Evolutionary conservation across 208 protist species (phyloP).

Genomic region (Acanthamoeba castellanii): DNA sequence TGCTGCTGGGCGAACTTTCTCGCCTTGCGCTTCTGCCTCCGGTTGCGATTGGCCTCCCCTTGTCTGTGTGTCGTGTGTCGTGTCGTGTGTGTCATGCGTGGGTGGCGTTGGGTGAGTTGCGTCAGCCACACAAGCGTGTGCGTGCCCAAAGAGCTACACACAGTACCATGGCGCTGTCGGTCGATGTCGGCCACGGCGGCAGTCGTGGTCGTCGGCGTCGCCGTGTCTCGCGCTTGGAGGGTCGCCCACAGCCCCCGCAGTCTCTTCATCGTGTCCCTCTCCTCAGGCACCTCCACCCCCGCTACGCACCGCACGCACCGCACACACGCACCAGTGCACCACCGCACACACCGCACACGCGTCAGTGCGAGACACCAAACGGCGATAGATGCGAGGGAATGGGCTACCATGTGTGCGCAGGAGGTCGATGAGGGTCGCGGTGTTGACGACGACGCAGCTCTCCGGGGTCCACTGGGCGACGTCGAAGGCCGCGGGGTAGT

Average conservation of each 20-base stretch:
- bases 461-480: not conserved
- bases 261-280: not conserved
- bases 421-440: not conserved
- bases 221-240: not conserved
- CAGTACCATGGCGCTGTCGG: not conserved
- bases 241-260: not conserved
- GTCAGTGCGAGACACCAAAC: not conserved
- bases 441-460: conserved; percentile 25
- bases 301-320: too few species aligned
- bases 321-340: too few species aligned
- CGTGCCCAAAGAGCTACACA: too few species aligned
- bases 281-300: not conserved
- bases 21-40: not conserved
- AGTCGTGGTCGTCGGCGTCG: too few species aligned
- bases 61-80: too few species aligned
- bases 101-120: not conserved
- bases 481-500: not conserved
- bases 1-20: not conserved
- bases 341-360: not conserved
- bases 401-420: not conserved
- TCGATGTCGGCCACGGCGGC: not conserved
- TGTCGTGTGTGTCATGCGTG: not conserved
- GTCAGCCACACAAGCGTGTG: not conserved
- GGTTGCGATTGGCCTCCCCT: not conserved
- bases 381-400: too few species aligned